Base-by-base conservation (phyloP, 2,329 filamentous ascomycete species). In the Bipolaris bicolor region DNA sequence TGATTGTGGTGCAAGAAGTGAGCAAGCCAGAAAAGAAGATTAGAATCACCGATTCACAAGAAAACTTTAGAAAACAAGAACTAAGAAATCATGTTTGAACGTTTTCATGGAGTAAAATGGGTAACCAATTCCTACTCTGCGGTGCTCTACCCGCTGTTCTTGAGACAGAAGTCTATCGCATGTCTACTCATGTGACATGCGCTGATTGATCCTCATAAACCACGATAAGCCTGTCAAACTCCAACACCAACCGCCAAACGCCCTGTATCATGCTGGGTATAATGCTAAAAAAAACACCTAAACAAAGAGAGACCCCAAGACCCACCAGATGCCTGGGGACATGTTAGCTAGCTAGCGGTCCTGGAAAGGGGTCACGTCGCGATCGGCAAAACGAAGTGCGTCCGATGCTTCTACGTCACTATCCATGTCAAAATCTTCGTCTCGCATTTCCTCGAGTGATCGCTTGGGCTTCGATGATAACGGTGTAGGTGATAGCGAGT, bases 371-470 rank as follows among this genome's bases (percentile, higher is more conserved):
- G 54, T 54, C 16, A 58, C 57, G 15, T 58, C 52, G 37, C 54
- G 46, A 16, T 66, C 70, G 6, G 57, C 39, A 46, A 76, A 76
- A 5, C 74, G 72, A 5, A 72, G 67, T 22, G 63, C 60, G 51
- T 76, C 73, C 11, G 69, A 70, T 7, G 64, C 57, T 33, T 73
- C 66, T 48, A 62, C 41, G 4, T 52, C 63, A 24, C 65, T 63
- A 3, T 65, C 71, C 72, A 77, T 73, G n/a, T 72, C 68, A 24
- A 68, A 71, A 9, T 74, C 72, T 16, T 73, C 65, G 18, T 69
- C 64, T 9, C 53, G 58, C 24, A 62, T 68, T 7, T 71, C 62
- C 9, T 72, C 68, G 15, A 76, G 67, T 1, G 62, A 56, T 16
- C 74, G 64, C 61, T 76, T 76, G 7, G 52, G 43, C 16, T 65